These are phyloP conservation scores for Hymenoscyphus infarciens DNA, from an alignment of 2,329 filamentous ascomycete genomes.

Conservation along the genomic window DNA sequence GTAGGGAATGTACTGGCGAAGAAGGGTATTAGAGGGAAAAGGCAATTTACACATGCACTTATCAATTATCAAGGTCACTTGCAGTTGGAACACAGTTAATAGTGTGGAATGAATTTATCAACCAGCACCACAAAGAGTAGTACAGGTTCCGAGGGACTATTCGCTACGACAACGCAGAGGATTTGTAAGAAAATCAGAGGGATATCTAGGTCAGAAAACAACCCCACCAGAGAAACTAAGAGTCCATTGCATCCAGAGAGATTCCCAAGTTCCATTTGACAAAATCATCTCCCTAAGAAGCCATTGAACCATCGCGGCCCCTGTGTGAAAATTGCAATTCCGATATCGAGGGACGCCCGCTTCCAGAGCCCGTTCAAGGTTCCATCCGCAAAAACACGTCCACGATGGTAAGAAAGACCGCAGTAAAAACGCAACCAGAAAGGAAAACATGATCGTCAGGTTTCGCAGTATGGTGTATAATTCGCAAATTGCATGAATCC, in stretches of 20 bases:
- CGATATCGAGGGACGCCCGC: constrained; percentile 30
- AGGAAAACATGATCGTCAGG: constrained; percentile 38
- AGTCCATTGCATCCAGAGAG: constrained; percentile 27
- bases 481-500: constrained; percentile 20
- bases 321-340: constrained; percentile 32
- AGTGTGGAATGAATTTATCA: constrained; percentile 26
- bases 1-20: too few relatives aligned
- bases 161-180: constrained; percentile 33
- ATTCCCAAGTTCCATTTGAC: constrained; percentile 21
- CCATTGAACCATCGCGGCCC: constrained; percentile 32
- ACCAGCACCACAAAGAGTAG: constrained; percentile 23
- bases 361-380: constrained; percentile 28
- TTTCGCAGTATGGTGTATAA: constrained; percentile 37
- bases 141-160: constrained; percentile 23
- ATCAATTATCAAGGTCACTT: constrained; percentile 7
- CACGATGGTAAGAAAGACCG: constrained; percentile 27
- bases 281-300: constrained; percentile 26
- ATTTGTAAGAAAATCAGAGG: constrained; percentile 30
- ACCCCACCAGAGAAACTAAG: constrained; percentile 25
- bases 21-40: not conserved
- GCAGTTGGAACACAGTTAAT: constrained; percentile 2
- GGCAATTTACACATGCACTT: not conserved
- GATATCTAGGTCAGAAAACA: constrained; percentile 34
- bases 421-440: constrained; percentile 35
- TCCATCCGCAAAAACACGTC: constrained; percentile 29